Conservation (phyloP, 495 filamentous ascomycete genomes). For the Hyaloscypha variabilis region DNA sequence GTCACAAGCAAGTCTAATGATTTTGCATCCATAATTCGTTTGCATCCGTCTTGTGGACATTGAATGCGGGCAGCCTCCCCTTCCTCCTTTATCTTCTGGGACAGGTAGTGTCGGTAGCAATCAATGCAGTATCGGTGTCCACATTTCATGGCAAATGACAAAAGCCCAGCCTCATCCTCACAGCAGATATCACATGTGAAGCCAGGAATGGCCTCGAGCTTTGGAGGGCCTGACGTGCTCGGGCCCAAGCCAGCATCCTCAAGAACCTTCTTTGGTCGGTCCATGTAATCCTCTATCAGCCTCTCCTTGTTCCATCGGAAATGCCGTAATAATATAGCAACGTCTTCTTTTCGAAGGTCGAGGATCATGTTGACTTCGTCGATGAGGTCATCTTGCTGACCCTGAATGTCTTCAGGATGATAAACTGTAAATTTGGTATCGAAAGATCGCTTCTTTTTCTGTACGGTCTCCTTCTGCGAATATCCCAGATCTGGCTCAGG, state of each 20-base stretch:
- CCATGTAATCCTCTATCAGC: slow-evolving; percentile 94
- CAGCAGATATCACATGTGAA: slow-evolving; percentile 97
- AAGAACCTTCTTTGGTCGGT: slow-evolving; percentile 71
- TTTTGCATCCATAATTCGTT: slow-evolving; percentile 87
- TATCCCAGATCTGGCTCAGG: slow-evolving; percentile 75
- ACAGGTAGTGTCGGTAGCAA: slow-evolving; percentile 89
- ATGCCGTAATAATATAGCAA: slow-evolving; percentile 85
- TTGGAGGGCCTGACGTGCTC: slow-evolving; percentile 61
- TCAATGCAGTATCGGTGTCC: slow-evolving; percentile 93
- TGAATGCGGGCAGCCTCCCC: slow-evolving; percentile 94
- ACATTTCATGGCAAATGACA: slow-evolving; percentile 94
- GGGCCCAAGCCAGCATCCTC: slow-evolving; percentile 83
- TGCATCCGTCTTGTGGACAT: slow-evolving; percentile 86
- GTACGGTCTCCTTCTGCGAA: slow-evolving; percentile 72
- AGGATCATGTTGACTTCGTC: slow-evolving; percentile 88
- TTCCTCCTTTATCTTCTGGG: slow-evolving; percentile 90
- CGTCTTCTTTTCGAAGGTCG: slow-evolving; percentile 81
- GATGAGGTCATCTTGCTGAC: slow-evolving; percentile 80
- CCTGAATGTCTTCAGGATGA: slow-evolving; percentile 76
- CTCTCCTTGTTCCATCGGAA: slow-evolving; percentile 95
- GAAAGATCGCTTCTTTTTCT: slow-evolving; percentile 71
- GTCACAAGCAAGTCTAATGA: slow-evolving; percentile 84
- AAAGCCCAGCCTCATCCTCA: slow-evolving; percentile 78
- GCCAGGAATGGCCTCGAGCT: slow-evolving; percentile 67
- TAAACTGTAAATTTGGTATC: slow-evolving; percentile 85